Evolutionary conservation across 83 land plant genomes (phyloP), one percentile per base, ranked within the genome.

Genomic region (Diphasiastrum complanatum): DNA sequence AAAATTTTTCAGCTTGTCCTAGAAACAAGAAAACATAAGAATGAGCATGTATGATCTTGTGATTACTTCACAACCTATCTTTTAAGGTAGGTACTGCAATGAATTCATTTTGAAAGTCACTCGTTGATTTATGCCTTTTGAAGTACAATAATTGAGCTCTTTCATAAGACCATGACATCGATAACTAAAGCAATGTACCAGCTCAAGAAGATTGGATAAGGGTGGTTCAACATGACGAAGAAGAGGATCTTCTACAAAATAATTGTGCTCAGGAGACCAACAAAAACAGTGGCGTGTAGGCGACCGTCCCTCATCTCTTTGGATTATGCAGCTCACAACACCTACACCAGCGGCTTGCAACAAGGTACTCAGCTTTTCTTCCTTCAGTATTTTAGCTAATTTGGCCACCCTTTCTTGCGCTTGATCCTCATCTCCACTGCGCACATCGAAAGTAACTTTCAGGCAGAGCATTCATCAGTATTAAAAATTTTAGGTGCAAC

Each of bases 381-480:
- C 91, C 51, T 80, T 88, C 24, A 93, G 67, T 51, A 76, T 78
- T 63, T 85, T 93, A 29, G 86, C 96, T 16, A 93, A 65, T 73
- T 89, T 93, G 51, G 81, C 78, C 2, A 89, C 72, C 68, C 99
- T 83, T 73, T 93, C 99, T 59, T 89, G 96, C 18, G 96, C 87
- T 70, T 93, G 99, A 65, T 88, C 99, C 64, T 93, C 99, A 75
- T 93, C 99, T 51, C 99, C 99, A 78, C 99, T 93, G 86, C 31
- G 31, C n/a, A 25, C 25, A 31, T 25, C 51, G 20, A 49, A 14
- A 22, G 19, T n/a, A n/a, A n/a, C n/a, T n/a, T n/a, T n/a, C n/a
- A n/a, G n/a, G n/a, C n/a, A n/a, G n/a, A n/a, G n/a, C n/a, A n/a
- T n/a, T n/a, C n/a, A n/a, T n/a, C n/a, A n/a, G n/a, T n/a, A n/a